Conservation (phyloP, 2,329 filamentous ascomycete species). For the Claviceps pazoutovae region DNA sequence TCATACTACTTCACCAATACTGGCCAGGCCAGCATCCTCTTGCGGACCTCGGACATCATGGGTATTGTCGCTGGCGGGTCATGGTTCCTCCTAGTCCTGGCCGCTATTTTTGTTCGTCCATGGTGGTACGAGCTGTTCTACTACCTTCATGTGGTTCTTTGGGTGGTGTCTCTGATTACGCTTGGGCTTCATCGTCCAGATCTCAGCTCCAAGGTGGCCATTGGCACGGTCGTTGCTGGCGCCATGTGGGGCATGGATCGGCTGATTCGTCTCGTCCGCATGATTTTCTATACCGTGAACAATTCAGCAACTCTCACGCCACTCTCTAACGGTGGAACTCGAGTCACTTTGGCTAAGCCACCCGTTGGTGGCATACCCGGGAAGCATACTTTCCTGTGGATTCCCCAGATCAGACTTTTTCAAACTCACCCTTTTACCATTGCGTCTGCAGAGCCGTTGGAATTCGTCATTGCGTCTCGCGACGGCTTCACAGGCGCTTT, state of each 20-base stretch:
- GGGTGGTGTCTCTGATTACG: slow-evolving; percentile 32
- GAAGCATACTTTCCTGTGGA: slow-evolving; percentile 51
- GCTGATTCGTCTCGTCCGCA: slow-evolving; percentile 29
- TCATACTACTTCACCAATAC: slow-evolving; percentile 23
- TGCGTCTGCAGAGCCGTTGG: slow-evolving; percentile 34
- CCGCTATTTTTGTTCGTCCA: slow-evolving; percentile 28
- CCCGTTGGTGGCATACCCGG: slow-evolving; percentile 34
- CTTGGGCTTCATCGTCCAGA: slow-evolving; percentile 38
- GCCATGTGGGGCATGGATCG: slow-evolving; percentile 39
- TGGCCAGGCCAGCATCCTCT: slow-evolving; percentile 18
- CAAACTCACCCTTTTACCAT: slow-evolving; percentile 55
- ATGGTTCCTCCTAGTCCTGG: slow-evolving; percentile 30
- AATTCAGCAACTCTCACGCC: slow-evolving; percentile 39
- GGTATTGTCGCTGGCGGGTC: slow-evolving; percentile 34
- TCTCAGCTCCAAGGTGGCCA: slow-evolving; percentile 25
- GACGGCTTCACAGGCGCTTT: slow-evolving; percentile 45
- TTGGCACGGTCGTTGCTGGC: slow-evolving; percentile 27
- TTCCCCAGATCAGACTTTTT: slow-evolving; percentile 39
- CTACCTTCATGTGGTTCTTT: slow-evolving; percentile 35
- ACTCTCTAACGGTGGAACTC: slow-evolving; percentile 38
- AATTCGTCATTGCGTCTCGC: slow-evolving; percentile 44
- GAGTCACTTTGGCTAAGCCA: slow-evolving; percentile 37
- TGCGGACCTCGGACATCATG: slow-evolving; percentile 26
- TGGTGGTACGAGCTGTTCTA: slow-evolving; percentile 44
- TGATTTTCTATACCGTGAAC: slow-evolving; percentile 31